These are phyloP conservation scores for Leishmania turanica DNA, from an alignment of 208 protist genomes.

Conservation along the genomic window DNA sequence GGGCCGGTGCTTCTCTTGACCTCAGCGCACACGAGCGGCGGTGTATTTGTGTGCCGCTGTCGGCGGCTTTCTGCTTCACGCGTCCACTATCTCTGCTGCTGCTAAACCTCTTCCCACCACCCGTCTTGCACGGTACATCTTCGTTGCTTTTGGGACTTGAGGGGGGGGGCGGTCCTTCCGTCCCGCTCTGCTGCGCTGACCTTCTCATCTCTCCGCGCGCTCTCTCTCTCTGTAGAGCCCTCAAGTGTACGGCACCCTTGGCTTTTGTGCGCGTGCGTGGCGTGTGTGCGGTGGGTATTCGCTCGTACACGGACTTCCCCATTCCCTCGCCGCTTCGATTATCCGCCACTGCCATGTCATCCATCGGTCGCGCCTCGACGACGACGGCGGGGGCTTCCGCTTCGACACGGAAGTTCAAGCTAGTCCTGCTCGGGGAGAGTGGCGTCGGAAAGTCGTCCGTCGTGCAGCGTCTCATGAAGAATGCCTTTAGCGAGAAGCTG, in stretches of 20 bases:
- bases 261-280: neutral
- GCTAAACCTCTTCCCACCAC: neutral
- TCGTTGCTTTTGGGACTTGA: neutral
- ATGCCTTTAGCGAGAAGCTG: constrained; percentile 70
- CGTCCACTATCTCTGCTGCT: neutral
- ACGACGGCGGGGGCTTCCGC: neutral
- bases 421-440: constrained; percentile 88
- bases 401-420: constrained; percentile 73
- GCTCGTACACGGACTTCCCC: neutral
- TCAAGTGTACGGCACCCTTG: neutral
- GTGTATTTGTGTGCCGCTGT: neutral
- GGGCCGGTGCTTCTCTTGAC: neutral
- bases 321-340: neutral
- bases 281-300: neutral
- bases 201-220: neutral
- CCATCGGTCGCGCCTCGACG: neutral
- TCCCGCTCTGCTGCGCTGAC: neutral
- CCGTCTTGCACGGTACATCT: neutral
- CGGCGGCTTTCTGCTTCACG: too few relatives aligned
- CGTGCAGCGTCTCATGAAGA: constrained; percentile 82
- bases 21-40: neutral
- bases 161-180: neutral
- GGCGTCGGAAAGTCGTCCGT: constrained; percentile 92
- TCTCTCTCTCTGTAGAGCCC: neutral
- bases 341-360: neutral